Base-by-base conservation (phyloP, 768 basidiomycete genomes). In the Dacryopinax spathularia region DNA sequence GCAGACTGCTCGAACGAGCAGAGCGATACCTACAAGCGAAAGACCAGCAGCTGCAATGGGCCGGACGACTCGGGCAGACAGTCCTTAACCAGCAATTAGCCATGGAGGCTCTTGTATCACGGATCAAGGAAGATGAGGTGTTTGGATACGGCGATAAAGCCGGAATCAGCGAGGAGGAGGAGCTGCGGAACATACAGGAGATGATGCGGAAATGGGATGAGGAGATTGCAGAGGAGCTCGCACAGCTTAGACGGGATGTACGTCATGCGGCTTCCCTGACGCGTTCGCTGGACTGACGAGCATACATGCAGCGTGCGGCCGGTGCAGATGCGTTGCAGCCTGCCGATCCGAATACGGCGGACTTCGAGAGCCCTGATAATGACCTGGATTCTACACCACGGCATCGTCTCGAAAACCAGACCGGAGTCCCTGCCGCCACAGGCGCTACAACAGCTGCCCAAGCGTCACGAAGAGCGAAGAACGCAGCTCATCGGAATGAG, bases 401-500 rank as follows among this genome's bases (percentile, higher is more conserved):
- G 56, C 33, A 37, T 39, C 41, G 44, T 13, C 56, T 25, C 25
- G 65, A 22, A 25, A 37, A 31, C 31, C 36, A 34, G 29, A n/a
- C 35, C 13, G 48, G 61, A 25, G 34, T 61, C 36, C 43, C 6
- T 10, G 20, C 36, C 31, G 43, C 41, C 22, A 37, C 64, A 1
- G 37, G 39, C n/a, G 67, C 66, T 25, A 35, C 68, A 7, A 84
- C 88, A 29, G 87, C 89, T 18, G 88, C 89, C 22, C 90, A 91
- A 71, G 89, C 88, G 1, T 78, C 77, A 18, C 82, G 91, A 63
- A 83, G 92, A 62, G 89, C 91, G 22, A 91, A 91, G 80, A 93
- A 93, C 69, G 91, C 90, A 31, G 88, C 88, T 64, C 90, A 92
- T 75, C 81, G 91, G 67, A 87, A 89, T 48, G 87, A 92, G 72